These are phyloP conservation scores for Bipolaris bicolor DNA, from an alignment of 2,329 filamentous ascomycete species.

Conservation along the genomic window DNA sequence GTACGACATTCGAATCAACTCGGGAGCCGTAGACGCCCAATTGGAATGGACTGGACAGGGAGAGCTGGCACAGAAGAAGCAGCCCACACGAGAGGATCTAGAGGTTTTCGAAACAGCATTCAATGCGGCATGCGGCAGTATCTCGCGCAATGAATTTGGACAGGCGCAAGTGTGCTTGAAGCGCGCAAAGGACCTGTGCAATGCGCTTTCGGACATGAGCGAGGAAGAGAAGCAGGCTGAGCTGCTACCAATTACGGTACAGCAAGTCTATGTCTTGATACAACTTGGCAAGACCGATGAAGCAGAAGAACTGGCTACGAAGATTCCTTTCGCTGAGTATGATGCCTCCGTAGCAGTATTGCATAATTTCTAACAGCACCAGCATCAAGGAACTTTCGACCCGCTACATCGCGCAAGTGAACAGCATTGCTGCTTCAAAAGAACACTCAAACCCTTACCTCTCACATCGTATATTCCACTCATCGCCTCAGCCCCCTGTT, in stretches of 20 bases:
- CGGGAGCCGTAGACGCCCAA: conserved; percentile 74
- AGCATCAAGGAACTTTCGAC: conserved; percentile 73
- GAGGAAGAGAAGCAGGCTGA: conserved; percentile 78
- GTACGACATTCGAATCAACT: conserved; percentile 78
- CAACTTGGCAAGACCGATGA: conserved; percentile 70
- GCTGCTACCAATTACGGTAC: conserved; percentile 75
- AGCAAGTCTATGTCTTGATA: conserved; percentile 75
- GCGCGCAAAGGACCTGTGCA: conserved; percentile 73
- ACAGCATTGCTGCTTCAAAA: conserved; percentile 59
- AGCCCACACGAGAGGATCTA: conserved; percentile 65
- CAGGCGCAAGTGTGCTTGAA: conserved; percentile 71
- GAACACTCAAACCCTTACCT: conserved; percentile 69
- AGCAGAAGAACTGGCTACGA: conserved; percentile 66
- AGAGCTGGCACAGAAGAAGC: conserved; percentile 60
- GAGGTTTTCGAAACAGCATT: conserved; percentile 83
- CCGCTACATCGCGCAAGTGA: conserved; percentile 70
- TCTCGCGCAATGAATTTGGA: conserved; percentile 70
- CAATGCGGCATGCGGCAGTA: conserved; percentile 76
- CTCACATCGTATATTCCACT: conserved; percentile 66
- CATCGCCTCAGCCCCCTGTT: conserved; percentile 58
- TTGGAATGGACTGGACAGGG: conserved; percentile 70
- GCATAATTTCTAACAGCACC: conserved; percentile 21
- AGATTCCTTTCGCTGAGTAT: conserved; percentile 68
- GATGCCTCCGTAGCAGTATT: conserved; percentile 29
- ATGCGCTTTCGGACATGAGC: conserved; percentile 72